A percentile compares a stretch with the other conserved stretches of the same genome.
Evolutionary conservation across 2,329 filamentous ascomycete species (phyloP).

Genomic region (Plectosphaerella sp.): DNA sequence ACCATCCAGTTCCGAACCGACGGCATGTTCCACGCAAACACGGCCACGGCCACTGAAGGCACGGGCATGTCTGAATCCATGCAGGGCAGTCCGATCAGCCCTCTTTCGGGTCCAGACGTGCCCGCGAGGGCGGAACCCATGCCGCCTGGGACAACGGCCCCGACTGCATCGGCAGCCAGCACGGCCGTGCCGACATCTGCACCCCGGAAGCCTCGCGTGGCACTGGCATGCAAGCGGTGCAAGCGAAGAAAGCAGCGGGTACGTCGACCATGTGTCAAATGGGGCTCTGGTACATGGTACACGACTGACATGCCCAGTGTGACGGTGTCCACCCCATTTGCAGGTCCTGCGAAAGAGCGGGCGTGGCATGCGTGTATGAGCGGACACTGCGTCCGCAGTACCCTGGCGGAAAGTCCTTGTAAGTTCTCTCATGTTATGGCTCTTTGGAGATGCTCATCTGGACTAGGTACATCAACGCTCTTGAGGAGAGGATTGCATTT

Average conservation of each 20-base stretch:
- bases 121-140: not conserved
- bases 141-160: not conserved
- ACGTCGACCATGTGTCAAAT: not conserved
- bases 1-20: not conserved
- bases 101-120: not conserved
- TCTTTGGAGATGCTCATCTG: not conserved
- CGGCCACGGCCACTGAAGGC: not conserved
- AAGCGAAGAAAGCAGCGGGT: slow-evolving; percentile 20
- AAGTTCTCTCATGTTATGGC: too few relatives aligned
- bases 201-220: slow-evolving; percentile 14
- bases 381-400: slow-evolving; percentile 18
- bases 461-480: slow-evolving; percentile 17
- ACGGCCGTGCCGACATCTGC: not conserved
- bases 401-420: slow-evolving; percentile 19
- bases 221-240: slow-evolving; percentile 18
- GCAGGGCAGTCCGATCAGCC: slow-evolving; percentile 8
- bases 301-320: slow-evolving; percentile 9
- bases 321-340: slow-evolving; percentile 19
- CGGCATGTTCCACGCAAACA: slow-evolving; percentile 1
- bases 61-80: not conserved
- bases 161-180: not conserved
- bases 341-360: slow-evolving; percentile 16
- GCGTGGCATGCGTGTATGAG: slow-evolving; percentile 17
- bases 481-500: slow-evolving; percentile 22
- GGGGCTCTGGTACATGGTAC: not conserved